Base-by-base conservation (phyloP, 257 asterid species). In the Capsicum baccatum region DNA sequence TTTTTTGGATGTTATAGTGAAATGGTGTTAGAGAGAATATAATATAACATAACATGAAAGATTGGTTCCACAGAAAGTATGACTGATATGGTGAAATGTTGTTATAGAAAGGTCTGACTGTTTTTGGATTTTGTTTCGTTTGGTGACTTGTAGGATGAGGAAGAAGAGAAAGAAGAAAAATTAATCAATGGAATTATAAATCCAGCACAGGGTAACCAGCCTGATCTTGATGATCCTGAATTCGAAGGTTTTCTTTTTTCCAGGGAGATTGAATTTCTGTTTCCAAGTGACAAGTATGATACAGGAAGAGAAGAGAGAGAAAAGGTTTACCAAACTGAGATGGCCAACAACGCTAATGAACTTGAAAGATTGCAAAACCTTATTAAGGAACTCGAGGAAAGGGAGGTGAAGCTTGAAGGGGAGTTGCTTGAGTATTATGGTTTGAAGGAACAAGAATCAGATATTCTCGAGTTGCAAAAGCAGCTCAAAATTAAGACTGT, bases 401-500 rank as follows among this genome's bases (percentile, higher is more conserved):
- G 99, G 86, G 98, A 94, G 71, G 98, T 92, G 86, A 95, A 92
- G 89, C 98, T 97, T 19, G 98, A 97, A 88, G 97, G 97, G 1
- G 99, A 97, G 91, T 92, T 97, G 79, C 92, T 97, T 3, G 97
- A 95, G 81, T 97, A 95, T 80, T 93, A 95, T 48, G 98, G 98
- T 35, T 83, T 97, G 87, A 93, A 91, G 90, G 99, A 97, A 88
- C 98, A 97, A 87, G 99, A 97, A 64, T 90, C 97, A 68, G 88
- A 92, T 78, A 83, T 95, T 9, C 35, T 89, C 5, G 99, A 97
- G 90, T 74, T 95, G 56, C 97, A 94, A 83, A 95, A 90, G 86
- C 98, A 95, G 91, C 94, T 94, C 86, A 92, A 91, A 92, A 92
- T 95, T 79, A 97, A 94, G 90, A 79, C 97, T 0, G 95, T 91